Percentiles rank a stretch among this genome's conserved stretches.
These are phyloP conservation scores for Arthroderma sp. DNA, from an alignment of 2,329 filamentous ascomycete species.

Conservation along the genomic window DNA sequence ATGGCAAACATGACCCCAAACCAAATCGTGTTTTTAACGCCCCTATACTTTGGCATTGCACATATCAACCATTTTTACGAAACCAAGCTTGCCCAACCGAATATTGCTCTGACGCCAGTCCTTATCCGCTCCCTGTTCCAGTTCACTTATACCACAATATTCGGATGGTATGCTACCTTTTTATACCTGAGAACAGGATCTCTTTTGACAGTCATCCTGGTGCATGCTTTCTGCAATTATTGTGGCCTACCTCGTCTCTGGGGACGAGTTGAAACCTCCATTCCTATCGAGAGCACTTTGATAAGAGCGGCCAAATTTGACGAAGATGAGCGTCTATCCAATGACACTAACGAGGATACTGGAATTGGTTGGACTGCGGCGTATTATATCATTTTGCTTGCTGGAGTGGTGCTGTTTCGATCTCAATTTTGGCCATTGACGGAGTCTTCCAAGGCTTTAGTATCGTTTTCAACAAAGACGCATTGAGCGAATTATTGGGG, in stretches of 20 bases:
- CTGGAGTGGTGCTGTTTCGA: conserved; percentile 61
- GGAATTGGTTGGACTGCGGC: conserved; percentile 54
- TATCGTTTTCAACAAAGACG: conserved; percentile 19
- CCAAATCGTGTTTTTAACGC: conserved; percentile 64
- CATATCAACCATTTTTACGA: conserved; percentile 96
- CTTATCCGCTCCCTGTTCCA: conserved; percentile 67
- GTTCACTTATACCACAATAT: conserved; percentile 79
- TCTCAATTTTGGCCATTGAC: conserved; percentile 60
- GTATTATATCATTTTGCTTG: conserved; percentile 68
- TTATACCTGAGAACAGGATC: conserved; percentile 76
- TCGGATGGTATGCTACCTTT: conserved; percentile 88
- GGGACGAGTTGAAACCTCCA: conserved; percentile 54
- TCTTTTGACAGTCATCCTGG: conserved; percentile 58
- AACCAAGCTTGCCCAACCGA: conserved; percentile 68
- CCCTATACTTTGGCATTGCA: conserved; percentile 81
- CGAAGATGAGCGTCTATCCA: conserved; percentile 19
- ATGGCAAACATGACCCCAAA: conserved; percentile 48
- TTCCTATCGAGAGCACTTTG: conserved; percentile 27
- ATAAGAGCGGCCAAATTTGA: conserved; percentile 31
- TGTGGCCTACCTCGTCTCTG: conserved; percentile 80
- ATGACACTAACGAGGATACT: conserved; percentile 22
- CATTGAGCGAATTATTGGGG: not conserved
- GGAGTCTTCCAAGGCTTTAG: conserved; percentile 34
- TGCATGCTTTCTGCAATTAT: conserved; percentile 85
- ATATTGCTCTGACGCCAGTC: conserved; percentile 50